phyloP scores from a whole-genome alignment of 2,329 filamentous ascomycete genomes.

The Exophiala calicioides region DNA sequence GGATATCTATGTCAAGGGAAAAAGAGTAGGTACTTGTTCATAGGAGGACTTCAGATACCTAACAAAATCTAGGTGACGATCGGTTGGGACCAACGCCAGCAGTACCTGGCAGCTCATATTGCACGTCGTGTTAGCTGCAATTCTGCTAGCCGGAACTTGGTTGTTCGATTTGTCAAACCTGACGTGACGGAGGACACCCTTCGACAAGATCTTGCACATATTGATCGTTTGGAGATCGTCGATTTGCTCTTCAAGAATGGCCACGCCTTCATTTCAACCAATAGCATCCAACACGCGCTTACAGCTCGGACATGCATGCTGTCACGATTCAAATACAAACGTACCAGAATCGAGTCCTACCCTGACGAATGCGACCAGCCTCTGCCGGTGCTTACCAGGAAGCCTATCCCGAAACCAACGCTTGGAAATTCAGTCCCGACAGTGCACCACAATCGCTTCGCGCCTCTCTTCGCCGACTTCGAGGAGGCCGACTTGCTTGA shows the following conservation, averaged over 20 bases:
- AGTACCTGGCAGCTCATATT: conserved; percentile 63
- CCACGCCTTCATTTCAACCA: conserved; percentile 70
- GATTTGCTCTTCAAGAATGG: conserved; percentile 60
- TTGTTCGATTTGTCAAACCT: conserved; percentile 62
- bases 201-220: conserved; percentile 75
- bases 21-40: conserved; percentile 53
- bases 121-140: conserved; percentile 59
- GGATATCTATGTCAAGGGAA: conserved; percentile 68
- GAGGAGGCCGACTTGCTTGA: too few species aligned
- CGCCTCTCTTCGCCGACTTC: conserved; percentile 56
- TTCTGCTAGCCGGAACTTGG: conserved; percentile 72
- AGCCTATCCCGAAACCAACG: conserved; percentile 34
- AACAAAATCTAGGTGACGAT: conserved; percentile 60
- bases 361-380: conserved; percentile 71
- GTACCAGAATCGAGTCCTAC: conserved; percentile 69
- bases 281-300: conserved; percentile 73
- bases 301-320: conserved; percentile 79
- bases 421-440: not conserved
- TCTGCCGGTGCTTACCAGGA: conserved; percentile 41
- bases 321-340: conserved; percentile 66
- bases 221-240: conserved; percentile 74
- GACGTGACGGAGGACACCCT: conserved; percentile 65
- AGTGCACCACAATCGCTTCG: conserved; percentile 59
- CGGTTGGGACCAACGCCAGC: conserved; percentile 71
- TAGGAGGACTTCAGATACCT: too few species aligned